phyloP scores from a whole-genome alignment of 2,329 filamentous ascomycete species.

The Exutisphaerella laricina region DNA sequence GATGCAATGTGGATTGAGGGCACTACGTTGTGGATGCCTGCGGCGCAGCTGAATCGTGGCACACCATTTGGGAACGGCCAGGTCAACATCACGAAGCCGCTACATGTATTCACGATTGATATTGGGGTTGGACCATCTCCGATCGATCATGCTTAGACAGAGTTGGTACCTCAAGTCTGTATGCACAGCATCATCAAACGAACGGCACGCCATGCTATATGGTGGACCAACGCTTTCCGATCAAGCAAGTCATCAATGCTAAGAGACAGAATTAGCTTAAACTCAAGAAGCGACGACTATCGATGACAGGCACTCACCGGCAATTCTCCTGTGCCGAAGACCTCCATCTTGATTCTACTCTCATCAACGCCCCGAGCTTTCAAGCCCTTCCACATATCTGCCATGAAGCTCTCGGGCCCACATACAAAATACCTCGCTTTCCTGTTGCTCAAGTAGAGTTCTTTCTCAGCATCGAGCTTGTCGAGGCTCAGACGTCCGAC shows the following conservation, averaged over 20 bases:
- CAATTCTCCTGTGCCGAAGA: slow-evolving; percentile 22
- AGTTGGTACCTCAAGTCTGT: too few relatives aligned
- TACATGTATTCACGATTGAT: slow-evolving; percentile 27
- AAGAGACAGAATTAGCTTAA: background rate
- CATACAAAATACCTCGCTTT: slow-evolving; percentile 65
- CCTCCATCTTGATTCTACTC: slow-evolving; percentile 21
- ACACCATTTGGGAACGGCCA: slow-evolving; percentile 27
- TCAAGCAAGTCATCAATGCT: background rate
- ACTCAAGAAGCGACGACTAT: background rate
- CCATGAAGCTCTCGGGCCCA: slow-evolving; percentile 66
- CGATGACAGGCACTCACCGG: slow-evolving; percentile 1
- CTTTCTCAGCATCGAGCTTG: slow-evolving; percentile 48
- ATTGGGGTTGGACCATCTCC: slow-evolving; percentile 25
- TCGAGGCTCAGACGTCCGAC: slow-evolving; percentile 47
- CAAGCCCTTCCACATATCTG: slow-evolving; percentile 51
- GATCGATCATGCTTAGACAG: slow-evolving; percentile 26
- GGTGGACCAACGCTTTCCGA: too few relatives aligned
- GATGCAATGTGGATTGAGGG: slow-evolving; percentile 32
- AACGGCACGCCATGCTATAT: too few relatives aligned
- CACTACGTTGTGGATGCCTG: slow-evolving; percentile 29
- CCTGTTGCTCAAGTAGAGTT: slow-evolving; percentile 52
- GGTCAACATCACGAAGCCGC: slow-evolving; percentile 23
- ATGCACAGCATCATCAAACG: too few relatives aligned
- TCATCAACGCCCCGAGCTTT: slow-evolving; percentile 50
- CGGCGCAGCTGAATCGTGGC: slow-evolving; percentile 29